Evolutionary conservation across 179 eudicot species (phyloP).

Genomic region (Kewa caespitosa): DNA sequence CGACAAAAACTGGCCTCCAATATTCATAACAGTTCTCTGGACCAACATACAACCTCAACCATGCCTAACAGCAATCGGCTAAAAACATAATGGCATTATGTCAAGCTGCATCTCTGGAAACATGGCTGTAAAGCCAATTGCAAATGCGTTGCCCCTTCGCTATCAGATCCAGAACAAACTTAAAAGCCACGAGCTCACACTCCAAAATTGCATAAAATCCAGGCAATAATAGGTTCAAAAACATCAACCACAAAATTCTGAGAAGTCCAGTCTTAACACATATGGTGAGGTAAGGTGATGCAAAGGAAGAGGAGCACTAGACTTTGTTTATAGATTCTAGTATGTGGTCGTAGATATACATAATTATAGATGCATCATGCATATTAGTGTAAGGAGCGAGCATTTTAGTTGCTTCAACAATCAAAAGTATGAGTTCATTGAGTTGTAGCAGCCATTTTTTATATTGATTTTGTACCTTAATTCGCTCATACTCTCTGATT

Average conservation of each 20-base stretch:
- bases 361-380: conserved; percentile 8
- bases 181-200: too few species aligned
- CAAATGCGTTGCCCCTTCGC: not conserved
- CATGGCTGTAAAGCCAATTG: not conserved
- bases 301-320: too few species aligned
- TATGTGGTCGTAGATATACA: too few species aligned
- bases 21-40: not conserved
- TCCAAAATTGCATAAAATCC: too few species aligned
- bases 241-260: too few species aligned
- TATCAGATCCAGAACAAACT: not conserved
- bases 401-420: not conserved
- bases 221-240: too few species aligned
- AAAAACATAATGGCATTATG: not conserved
- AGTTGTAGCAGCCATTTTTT: not conserved
- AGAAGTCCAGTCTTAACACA: too few species aligned
- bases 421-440: not conserved
- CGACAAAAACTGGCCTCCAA: conserved; percentile 3
- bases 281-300: too few species aligned
- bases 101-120: not conserved
- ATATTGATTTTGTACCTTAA: conserved; percentile 58
- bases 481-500: conserved; percentile 70
- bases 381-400: not conserved
- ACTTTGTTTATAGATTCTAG: too few species aligned
- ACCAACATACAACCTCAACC: not conserved
- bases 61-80: not conserved